Evolutionary conservation across 176 grass and related monocot species (phyloP), one percentile per base, ranked within the genome.

Genomic region (Avena atlantica): DNA sequence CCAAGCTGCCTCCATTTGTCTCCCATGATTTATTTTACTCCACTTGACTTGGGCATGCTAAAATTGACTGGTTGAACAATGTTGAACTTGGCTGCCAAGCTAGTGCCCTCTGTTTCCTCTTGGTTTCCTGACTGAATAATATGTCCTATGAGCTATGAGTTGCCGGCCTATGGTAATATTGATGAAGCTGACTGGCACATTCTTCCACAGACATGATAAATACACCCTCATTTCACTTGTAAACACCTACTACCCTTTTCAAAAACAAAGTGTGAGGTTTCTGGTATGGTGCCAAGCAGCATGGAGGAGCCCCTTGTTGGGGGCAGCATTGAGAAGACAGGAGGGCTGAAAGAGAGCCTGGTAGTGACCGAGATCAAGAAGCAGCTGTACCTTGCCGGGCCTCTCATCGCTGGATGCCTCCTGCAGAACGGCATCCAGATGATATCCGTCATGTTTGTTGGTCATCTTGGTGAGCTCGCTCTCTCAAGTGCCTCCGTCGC

Each of bases 401-500:
- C 88, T 51, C 78, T 89, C 48, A 89, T 86, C 14, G 88, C 88
- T 0, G 83, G 78, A 59, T 89, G 78, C 83, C 50, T 86, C 69
- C 88, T 89, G 27, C 88, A 89, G 88, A 89, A 89, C 60, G 51
- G 81, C 25, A 40, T 86, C 50, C 83, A 89, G 88, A 89, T 89
- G 88, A 86, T 89, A 49, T 89, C 83, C 20, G 37, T 89, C 60
- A 89, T 89, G 88, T 89, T 81, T 12, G 88, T 89, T 4, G 88
- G 88, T 10, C 88, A 89, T 61, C 83, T 89, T 9, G 83, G 88
- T 12, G 83, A 89, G 88, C 88, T 89, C 12, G 78, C 83, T 6
- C 88, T 89, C 78, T 86, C 88, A 13, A 86, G 88, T 65, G 88
- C 88, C 78, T 89, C 88, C 83, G 86, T 89, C 6, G 88, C 83